These are phyloP conservation scores for Saturnispora besseyi DNA, from an alignment of 805 yeast species.

Conservation along the genomic window DNA sequence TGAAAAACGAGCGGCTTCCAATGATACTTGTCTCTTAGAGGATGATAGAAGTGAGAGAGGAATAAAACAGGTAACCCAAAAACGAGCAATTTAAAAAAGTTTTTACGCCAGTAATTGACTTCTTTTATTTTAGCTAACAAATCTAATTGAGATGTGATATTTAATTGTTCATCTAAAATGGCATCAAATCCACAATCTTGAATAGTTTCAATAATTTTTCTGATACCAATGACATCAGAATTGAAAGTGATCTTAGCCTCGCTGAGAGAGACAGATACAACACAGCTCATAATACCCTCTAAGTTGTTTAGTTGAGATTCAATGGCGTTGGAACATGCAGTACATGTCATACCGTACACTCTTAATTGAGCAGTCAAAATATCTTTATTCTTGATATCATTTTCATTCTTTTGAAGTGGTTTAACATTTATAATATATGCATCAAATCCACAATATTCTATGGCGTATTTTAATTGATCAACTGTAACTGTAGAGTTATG, in stretches of 20 bases:
- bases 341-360: slow-evolving; percentile 55
- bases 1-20: slow-evolving; percentile 30
- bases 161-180: slow-evolving; percentile 36
- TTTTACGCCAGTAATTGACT: slow-evolving; percentile 58
- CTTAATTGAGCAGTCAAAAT: slow-evolving; percentile 24
- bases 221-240: slow-evolving; percentile 45
- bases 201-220: slow-evolving; percentile 50
- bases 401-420: slow-evolving; percentile 2
- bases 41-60: slow-evolving; percentile 42
- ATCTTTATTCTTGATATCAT: slow-evolving; percentile 1
- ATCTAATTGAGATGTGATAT: slow-evolving; percentile 60
- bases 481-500: slow-evolving; percentile 32
- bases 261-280: slow-evolving; percentile 45
- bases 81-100: slow-evolving; percentile 40
- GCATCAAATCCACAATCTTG: slow-evolving; percentile 49
- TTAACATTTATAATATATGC: slow-evolving; percentile 35
- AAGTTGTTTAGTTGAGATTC: slow-evolving; percentile 36
- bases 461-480: slow-evolving; percentile 30
- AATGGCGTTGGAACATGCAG: slow-evolving; percentile 43
- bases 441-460: slow-evolving; percentile 44
- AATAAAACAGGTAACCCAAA: slow-evolving; percentile 57
- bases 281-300: slow-evolving; percentile 40
- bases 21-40: slow-evolving; percentile 47
- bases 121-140: slow-evolving; percentile 64
- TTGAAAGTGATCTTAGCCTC: slow-evolving; percentile 47